Base-by-base conservation (phyloP, 2,329 filamentous ascomycete genomes). In the Sporothrix variecibatus region DNA sequence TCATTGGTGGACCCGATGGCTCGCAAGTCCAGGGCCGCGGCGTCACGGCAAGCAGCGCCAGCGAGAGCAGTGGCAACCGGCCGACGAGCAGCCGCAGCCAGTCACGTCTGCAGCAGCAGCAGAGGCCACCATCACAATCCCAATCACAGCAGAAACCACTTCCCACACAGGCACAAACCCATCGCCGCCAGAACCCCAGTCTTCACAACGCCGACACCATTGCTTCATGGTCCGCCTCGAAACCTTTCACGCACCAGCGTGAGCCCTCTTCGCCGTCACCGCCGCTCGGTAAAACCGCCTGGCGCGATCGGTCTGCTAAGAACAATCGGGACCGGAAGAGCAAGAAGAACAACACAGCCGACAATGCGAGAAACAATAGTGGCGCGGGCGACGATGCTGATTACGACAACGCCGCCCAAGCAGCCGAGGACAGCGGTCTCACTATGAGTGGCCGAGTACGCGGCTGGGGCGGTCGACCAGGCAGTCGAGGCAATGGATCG, bases 401-500 rank as follows among this genome's bases (percentile, higher is more conserved):
- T 80, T 80, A 60, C 78, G 81, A 69, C 77, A 78, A 72, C 78
- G 81, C 74, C 81, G 82, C 72, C 79, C 20, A 58, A 7, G 72
- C 15, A n/a, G 56, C 80, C 51, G 83, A 75, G 4, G 73, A 74
- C 69, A 64, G 73, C 11, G 74, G 73, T 4, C 71, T 76, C 2
- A 74, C 72, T 1, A 77, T 77, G 75, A 58, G 67, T 40, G 31
- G 70, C n/a, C 65, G 75, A 0, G 70, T 67, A 1, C 76, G 73
- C 11, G 43, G 38, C 7, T 46, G 76, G 64, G 58, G 67, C n/a
- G 64, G 46, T 1, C 38, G 60, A 8, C 31, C 23, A 0, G 51
- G 67, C 17, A 76, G 75, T 26, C 75, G 75, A 2, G 46, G 43
- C 31, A 23, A 38, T 56, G 31, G 8, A 20, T 40, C 53, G 1